Base-by-base conservation (phyloP, 495 filamentous ascomycete genomes). In the Cudoniella acicularis region DNA sequence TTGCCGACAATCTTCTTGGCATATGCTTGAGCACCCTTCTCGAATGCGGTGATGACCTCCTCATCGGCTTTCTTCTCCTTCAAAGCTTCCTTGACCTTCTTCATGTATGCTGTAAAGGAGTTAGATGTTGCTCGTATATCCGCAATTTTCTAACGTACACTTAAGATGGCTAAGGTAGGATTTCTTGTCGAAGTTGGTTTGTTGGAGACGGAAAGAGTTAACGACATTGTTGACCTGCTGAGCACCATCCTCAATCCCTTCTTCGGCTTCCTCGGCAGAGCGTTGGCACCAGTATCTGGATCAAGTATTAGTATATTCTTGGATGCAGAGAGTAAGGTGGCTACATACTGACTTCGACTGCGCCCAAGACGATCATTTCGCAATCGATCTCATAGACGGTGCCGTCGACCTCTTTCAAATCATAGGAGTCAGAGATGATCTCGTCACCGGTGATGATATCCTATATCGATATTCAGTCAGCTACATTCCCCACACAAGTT, bases 361-460 rank as follows among this genome's bases (percentile, higher is more conserved):
- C 81, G 59, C 85, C 90, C 73, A 79, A 74, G 20, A 84, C 81
- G 75, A 96, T 90, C 85, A 90, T 96, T 68, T 79, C 79, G 78
- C 94, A 96, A 75, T 98, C 87, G 64, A 84, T 85, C 75, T 97
- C 92, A 71, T 89, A 96, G 64, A 87, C 85, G 65, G 86, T 76
- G 52, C 81, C 84, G 70, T 92, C 90, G 65, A 93, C 77, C 71
- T 85, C 77, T 61, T 83, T 87, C 60, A 95, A 66, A 55, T 88
- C 75, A 78, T 87, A 98, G 66, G 88, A 93, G 72, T 98, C 95
- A 67, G 94, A 92, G 84, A 97, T 83, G 73, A 98, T 82, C 87
- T 98, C 94, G 75, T 97, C 94, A 56, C 82, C 90, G 75, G 85
- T 87, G 74, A 97, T 75, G 62, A 91, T 77, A 76, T 98, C 94